phyloP scores from a whole-genome alignment of 805 yeast species.

The Cephaloascus fragrans region DNA sequence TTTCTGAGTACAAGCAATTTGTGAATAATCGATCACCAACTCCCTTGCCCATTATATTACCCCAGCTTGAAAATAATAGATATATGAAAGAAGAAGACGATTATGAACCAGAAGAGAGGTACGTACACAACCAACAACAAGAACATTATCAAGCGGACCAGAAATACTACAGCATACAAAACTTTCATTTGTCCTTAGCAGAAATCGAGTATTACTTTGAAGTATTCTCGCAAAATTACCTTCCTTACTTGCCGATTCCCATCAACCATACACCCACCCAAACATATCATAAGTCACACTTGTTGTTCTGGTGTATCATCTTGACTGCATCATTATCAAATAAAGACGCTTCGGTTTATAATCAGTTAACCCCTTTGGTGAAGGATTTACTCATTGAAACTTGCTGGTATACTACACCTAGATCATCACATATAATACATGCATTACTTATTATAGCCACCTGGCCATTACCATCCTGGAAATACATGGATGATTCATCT shows the following conservation, averaged over 20 bases:
- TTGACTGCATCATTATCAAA: conserved; percentile 21
- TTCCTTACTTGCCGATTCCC: conserved; percentile 20
- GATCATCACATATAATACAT: conserved; percentile 27
- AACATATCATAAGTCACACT: conserved; percentile 17
- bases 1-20: not conserved
- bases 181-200: not conserved
- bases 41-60: not conserved
- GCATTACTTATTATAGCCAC: conserved; percentile 31
- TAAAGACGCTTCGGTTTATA: conserved; percentile 9
- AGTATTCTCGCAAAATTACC: conserved; percentile 18
- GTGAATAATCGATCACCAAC: not conserved
- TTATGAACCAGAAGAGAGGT: not conserved
- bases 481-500: conserved; percentile 19
- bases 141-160: not conserved
- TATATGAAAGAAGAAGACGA: not conserved
- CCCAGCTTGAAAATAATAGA: not conserved
- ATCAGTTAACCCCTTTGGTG: conserved; percentile 18
- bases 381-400: conserved; percentile 26
- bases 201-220: conserved; percentile 2
- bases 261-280: conserved; percentile 4
- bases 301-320: conserved; percentile 31
- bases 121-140: not conserved
- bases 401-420: conserved; percentile 35
- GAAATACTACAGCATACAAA: not conserved
- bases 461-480: conserved; percentile 29